A percentile compares a stretch with the other conserved stretches of the same genome.
These are phyloP conservation scores for Saccharomycopsis javanensis DNA, from an alignment of 805 yeast genomes.

Conservation along the genomic window DNA sequence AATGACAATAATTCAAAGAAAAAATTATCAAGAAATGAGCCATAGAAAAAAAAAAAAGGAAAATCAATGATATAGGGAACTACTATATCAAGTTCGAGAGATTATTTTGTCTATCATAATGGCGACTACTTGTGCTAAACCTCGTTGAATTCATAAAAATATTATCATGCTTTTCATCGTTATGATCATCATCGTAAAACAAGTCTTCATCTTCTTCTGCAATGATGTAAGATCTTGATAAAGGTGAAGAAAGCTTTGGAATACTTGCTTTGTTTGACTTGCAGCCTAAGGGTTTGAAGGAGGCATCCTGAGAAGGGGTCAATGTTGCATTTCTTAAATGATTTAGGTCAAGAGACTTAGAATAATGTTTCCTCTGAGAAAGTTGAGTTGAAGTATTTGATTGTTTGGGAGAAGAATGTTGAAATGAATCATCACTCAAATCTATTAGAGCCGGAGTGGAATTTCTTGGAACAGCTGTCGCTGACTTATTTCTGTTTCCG, in stretches of 20 bases:
- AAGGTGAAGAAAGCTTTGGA: neutral
- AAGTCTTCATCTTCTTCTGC: constrained; percentile 1
- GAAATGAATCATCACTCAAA: neutral
- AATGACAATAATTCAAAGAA: neutral
- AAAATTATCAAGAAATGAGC: neutral
- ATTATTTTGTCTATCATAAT: neutral
- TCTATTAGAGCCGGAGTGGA: neutral
- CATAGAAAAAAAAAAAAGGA: neutral
- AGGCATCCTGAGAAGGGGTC: neutral
- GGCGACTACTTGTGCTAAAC: neutral
- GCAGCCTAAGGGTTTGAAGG: neutral
- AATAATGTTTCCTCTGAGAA: neutral
- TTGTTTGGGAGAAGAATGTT: neutral
- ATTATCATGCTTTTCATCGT: neutral
- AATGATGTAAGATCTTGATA: neutral
- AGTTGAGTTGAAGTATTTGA: neutral
- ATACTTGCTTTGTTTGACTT: neutral
- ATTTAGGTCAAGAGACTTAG: neutral
- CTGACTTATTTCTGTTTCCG: neutral
- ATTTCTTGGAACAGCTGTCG: neutral
- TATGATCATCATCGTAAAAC: neutral
- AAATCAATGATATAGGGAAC: neutral
- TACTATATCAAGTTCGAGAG: neutral
- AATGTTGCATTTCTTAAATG: neutral
- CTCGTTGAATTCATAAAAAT: neutral